Conservation (phyloP, 805 yeast species). For the Candida montana region DNA sequence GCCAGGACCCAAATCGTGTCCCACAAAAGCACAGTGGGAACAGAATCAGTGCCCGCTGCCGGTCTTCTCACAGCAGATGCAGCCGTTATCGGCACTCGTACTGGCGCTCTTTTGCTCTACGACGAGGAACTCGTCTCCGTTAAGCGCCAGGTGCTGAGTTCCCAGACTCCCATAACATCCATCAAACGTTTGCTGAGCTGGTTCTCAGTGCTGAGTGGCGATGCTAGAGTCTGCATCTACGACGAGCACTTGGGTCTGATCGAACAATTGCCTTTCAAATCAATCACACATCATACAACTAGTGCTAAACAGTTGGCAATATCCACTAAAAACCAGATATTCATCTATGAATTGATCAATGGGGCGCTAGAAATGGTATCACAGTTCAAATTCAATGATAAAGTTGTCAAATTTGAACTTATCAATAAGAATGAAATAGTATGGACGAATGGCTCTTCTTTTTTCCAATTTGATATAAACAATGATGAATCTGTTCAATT, state of each 20-base stretch:
- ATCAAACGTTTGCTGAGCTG: not conserved
- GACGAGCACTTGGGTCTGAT: not conserved
- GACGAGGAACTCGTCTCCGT: not conserved
- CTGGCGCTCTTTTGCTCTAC: not conserved
- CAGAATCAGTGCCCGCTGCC: not conserved
- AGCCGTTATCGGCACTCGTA: not conserved
- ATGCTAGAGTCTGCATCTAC: conserved; percentile 5
- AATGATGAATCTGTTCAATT: conserved; percentile 2
- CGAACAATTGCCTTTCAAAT: conserved; percentile 5
- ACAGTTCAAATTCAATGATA: conserved; percentile 26
- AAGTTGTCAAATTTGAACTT: conserved; percentile 17
- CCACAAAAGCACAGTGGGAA: not conserved
- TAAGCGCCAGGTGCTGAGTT: not conserved
- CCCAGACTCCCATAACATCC: not conserved
- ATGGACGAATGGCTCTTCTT: conserved; percentile 6
- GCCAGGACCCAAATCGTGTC: not conserved
- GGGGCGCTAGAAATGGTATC: conserved; percentile 23
- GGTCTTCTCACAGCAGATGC: not conserved
- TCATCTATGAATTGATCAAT: conserved; percentile 12
- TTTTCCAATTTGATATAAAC: not conserved
- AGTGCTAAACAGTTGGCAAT: conserved; percentile 7
- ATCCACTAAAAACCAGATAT: conserved; percentile 14
- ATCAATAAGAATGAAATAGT: conserved; percentile 10
- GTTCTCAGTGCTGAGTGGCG: not conserved
- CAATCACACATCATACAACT: not conserved